Evolutionary conservation across 257 asterid genomes (phyloP).

Genomic region (Salvia splendens): DNA sequence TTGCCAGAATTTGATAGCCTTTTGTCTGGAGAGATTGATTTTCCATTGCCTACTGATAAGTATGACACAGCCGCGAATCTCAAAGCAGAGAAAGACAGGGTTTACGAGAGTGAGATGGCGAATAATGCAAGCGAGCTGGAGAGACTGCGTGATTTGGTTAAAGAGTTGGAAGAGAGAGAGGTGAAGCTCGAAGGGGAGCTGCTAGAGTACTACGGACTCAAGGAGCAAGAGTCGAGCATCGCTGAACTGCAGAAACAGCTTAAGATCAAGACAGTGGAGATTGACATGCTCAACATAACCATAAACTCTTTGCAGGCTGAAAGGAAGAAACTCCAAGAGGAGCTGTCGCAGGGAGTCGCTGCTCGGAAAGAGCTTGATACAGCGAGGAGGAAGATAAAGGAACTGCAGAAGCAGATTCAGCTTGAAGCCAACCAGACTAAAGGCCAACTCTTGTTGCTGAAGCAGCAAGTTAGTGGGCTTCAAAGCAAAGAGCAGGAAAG

Average conservation of each 20-base stretch:
- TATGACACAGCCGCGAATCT: constrained; percentile 42
- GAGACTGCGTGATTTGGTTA: constrained; percentile 61
- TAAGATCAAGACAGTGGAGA: constrained; percentile 79
- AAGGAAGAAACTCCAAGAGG: constrained; percentile 92
- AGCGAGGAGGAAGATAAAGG: constrained; percentile 77
- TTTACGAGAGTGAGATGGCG: constrained; percentile 72
- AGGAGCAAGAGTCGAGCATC: constrained; percentile 83
- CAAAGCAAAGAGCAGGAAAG: constrained; percentile 79
- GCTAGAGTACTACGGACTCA: constrained; percentile 81
- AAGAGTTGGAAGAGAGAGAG: constrained; percentile 86
- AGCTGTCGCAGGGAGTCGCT: constrained; percentile 59
- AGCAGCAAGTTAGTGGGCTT: constrained; percentile 86
- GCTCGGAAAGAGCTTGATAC: constrained; percentile 71
- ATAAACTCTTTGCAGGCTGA: constrained; percentile 78
- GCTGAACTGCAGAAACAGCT: constrained; percentile 81
- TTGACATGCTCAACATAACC: constrained; percentile 83
- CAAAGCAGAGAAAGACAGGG: constrained; percentile 57
- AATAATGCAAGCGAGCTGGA: constrained; percentile 71
- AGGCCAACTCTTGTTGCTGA: constrained; percentile 81
- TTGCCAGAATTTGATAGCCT: constrained; percentile 78
- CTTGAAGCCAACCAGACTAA: constrained; percentile 90
- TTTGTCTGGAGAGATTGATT: constrained; percentile 79
- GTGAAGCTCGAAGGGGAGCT: constrained; percentile 95
- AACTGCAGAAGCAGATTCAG: constrained; percentile 83
- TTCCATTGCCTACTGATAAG: constrained; percentile 63